Evolutionary conservation across 1,284 basidiomycete genomes (phyloP).

Genomic region (Earliella scabrosa): DNA sequence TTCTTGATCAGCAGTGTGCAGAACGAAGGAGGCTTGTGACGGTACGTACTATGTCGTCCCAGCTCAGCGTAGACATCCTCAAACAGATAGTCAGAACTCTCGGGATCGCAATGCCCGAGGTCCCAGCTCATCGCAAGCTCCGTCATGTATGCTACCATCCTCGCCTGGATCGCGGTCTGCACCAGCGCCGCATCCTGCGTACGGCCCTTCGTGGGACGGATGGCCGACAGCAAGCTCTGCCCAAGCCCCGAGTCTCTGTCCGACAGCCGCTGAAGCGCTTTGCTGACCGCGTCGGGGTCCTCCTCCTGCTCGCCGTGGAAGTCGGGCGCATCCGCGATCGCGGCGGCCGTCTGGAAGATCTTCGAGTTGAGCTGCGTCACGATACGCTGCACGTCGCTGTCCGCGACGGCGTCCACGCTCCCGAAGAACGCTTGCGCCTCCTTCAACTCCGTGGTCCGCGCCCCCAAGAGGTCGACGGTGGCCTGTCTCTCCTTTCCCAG

Average conservation of each 20-base stretch:
- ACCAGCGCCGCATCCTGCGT: conserved; percentile 42
- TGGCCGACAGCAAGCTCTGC: conserved; percentile 33
- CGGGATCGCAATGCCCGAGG: conserved; percentile 35
- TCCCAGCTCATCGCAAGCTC: conserved; percentile 56
- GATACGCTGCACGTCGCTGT: conserved; percentile 49
- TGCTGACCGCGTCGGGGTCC: neutral
- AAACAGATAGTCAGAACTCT: conserved; percentile 37
- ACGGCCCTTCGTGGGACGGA: conserved; percentile 36
- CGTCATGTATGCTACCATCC: conserved; percentile 45
- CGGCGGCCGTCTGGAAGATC: conserved; percentile 51
- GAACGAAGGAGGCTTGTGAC: conserved; percentile 2
- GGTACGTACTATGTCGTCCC: conserved; percentile 43
- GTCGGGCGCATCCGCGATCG: conserved; percentile 43
- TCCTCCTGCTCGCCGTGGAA: neutral
- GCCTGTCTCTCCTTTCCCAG: conserved; percentile 10
- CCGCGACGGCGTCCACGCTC: conserved; percentile 48
- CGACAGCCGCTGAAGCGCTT: conserved; percentile 8
- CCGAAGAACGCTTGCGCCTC: conserved; percentile 50
- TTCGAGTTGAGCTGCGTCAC: conserved; percentile 52
- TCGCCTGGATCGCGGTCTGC: conserved; percentile 54
- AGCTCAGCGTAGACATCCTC: conserved; percentile 50
- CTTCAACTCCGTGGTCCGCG: conserved; percentile 47
- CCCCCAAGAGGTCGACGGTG: conserved; percentile 38
- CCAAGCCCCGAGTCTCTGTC: conserved; percentile 19
- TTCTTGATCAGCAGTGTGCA: neutral